Evolutionary conservation across 371 early-diverging fungal genomes (phyloP).

Genomic region (Funneliformis caledonium): DNA sequence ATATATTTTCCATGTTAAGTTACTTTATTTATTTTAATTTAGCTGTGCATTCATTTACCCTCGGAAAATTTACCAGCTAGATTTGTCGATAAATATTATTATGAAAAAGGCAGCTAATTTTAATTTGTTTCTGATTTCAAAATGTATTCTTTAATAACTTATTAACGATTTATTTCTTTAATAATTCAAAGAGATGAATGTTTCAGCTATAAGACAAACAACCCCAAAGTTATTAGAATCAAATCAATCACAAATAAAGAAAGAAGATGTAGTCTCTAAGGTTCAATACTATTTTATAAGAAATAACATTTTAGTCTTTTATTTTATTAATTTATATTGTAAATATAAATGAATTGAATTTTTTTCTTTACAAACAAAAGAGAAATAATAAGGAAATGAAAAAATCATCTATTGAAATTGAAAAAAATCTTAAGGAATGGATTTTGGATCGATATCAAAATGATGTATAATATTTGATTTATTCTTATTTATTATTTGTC

Average conservation of each 20-base stretch:
- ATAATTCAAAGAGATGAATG: neutral
- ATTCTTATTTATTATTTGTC: slow-evolving; percentile 6
- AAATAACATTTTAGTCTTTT: too few species aligned
- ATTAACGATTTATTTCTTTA: neutral
- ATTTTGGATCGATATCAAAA: neutral
- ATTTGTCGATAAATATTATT: slow-evolving; percentile 31
- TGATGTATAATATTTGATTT: slow-evolving; percentile 37
- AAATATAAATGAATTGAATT: neutral
- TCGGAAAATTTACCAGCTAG: slow-evolving; percentile 13
- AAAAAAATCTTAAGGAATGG: neutral
- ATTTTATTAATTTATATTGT: too few species aligned
- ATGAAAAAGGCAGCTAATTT: neutral
- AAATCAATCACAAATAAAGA: neutral
- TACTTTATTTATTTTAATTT: neutral
- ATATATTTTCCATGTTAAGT: neutral
- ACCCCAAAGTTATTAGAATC: too few species aligned
- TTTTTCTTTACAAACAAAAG: neutral
- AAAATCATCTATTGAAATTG: neutral
- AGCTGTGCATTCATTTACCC: slow-evolving; percentile 27
- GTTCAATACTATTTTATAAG: neutral
- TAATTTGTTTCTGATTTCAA: neutral
- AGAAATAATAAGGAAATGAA: neutral
- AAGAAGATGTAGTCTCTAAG: neutral
- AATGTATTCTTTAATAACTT: too few species aligned
- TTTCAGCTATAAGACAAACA: neutral